A percentile compares a stretch with the other conserved stretches of the same genome.
These are phyloP conservation scores for Collybia sp. DNA, from an alignment of 768 basidiomycete genomes.

Conservation along the genomic window DNA sequence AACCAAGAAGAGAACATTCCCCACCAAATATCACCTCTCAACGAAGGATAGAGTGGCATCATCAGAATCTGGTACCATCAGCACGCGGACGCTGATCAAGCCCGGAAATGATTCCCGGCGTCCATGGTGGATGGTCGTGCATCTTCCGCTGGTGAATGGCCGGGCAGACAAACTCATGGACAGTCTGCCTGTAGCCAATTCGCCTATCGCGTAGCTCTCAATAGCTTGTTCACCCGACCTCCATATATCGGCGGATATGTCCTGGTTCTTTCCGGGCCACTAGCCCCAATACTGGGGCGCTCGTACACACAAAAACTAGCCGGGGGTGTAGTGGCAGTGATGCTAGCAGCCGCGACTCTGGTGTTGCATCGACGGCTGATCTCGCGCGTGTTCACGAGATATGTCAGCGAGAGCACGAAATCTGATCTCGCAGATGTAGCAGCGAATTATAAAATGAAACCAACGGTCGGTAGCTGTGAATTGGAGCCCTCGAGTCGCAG, in stretches of 20 bases:
- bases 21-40: too few species aligned
- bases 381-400: too few species aligned
- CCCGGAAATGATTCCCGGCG: too few species aligned
- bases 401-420: not conserved
- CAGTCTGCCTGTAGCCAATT: not conserved
- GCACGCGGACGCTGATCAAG: not conserved
- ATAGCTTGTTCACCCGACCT: not conserved
- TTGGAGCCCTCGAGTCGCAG: constrained; percentile 7
- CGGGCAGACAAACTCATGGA: not conserved
- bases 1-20: too few species aligned
- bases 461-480: not conserved
- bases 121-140: not conserved
- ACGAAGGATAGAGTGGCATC: too few species aligned
- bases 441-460: not conserved
- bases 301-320: not conserved
- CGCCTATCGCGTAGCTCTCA: not conserved
- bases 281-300: not conserved
- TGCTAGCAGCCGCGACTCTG: not conserved
- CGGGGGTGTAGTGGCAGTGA: not conserved
- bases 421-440: not conserved
- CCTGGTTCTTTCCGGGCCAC: not conserved
- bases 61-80: too few species aligned
- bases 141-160: not conserved
- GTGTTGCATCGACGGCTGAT: not conserved
- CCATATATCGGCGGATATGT: not conserved